Evolutionary conservation across 768 basidiomycete species (phyloP), one percentile per base, ranked within the genome.

Genomic region (Hygrocybe coccinea): DNA sequence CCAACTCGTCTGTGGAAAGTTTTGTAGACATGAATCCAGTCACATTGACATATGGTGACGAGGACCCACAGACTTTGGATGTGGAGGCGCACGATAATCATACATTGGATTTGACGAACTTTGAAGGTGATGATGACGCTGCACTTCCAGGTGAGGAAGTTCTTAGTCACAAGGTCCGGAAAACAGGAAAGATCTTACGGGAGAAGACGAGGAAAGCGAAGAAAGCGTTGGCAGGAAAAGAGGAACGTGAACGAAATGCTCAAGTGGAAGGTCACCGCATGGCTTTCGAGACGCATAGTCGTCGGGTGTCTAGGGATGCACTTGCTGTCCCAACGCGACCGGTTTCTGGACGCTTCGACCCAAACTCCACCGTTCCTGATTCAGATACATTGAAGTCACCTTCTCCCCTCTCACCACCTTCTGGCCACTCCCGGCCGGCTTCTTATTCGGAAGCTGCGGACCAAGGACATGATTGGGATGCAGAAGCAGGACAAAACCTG

Each of bases 71-170:
- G 10, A 38, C 53, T 10, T 35, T 37, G n/a, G 47, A 55, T 37
- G 61, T 67, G 15, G 69, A 69, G 24, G 65, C 65, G 45, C 76
- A 77, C 54, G 77, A 79, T 56, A 74, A 74, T 39, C 77, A 82
- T 51, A 75, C 80, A 1, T 69, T 86, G 4, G 86, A 90, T 59
- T 69, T 86, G 56, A 87, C 87, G 4, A 85, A 89, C 62, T 91
- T 89, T 63, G 86, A 90, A 57, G 88, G 87, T 22, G 89, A 91
- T 58, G 74, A 84, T 41, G 82, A 87, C 56, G 71, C 78, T 12
- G 69, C 73, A 14, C 67, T 81, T 17, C 82, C 81, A 1, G 84
- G 79, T 7, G 87, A 89, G 60, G 71, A 64, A 8, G 67, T 71
- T 56, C 70, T 91, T 22, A 83, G 77, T 50, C 65, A 70, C 25